phyloP scores from a whole-genome alignment of 495 filamentous ascomycete genomes.

The Penicillium goetzii region DNA sequence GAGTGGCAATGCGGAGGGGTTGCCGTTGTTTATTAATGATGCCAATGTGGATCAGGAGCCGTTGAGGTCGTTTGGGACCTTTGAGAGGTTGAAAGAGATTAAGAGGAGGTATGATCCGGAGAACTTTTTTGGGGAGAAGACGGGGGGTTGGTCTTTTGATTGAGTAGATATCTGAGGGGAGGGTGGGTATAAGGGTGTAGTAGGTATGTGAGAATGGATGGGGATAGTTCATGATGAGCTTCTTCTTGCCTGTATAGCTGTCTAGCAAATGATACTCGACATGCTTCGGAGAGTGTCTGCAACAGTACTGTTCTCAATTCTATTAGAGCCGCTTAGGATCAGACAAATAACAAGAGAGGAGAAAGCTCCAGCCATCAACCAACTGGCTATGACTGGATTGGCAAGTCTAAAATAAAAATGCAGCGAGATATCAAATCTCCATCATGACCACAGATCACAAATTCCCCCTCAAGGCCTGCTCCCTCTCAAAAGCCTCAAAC shows the following conservation, averaged over 20 bases:
- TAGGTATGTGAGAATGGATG: neutral
- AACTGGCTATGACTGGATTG: neutral
- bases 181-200: too few relatives aligned
- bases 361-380: neutral
- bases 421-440: neutral
- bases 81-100: slow-evolving; percentile 32
- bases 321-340: neutral
- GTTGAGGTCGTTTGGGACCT: slow-evolving; percentile 36
- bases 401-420: neutral
- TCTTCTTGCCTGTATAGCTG: too few relatives aligned
- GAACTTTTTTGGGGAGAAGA: slow-evolving; percentile 40
- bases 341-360: neutral
- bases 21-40: slow-evolving; percentile 42
- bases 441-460: slow-evolving; percentile 12
- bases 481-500: slow-evolving; percentile 85
- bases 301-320: neutral
- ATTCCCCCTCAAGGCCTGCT: slow-evolving; percentile 59
- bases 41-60: slow-evolving; percentile 38
- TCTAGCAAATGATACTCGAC: too few relatives aligned
- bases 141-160: slow-evolving; percentile 41
- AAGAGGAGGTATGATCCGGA: slow-evolving; percentile 45
- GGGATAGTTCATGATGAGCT: neutral
- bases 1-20: slow-evolving; percentile 31
- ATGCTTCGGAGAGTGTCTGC: neutral
- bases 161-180: slow-evolving; percentile 4